Evolutionary conservation across 345 rosid genomes (phyloP).

Genomic region (Tarenaya hassleriana): DNA sequence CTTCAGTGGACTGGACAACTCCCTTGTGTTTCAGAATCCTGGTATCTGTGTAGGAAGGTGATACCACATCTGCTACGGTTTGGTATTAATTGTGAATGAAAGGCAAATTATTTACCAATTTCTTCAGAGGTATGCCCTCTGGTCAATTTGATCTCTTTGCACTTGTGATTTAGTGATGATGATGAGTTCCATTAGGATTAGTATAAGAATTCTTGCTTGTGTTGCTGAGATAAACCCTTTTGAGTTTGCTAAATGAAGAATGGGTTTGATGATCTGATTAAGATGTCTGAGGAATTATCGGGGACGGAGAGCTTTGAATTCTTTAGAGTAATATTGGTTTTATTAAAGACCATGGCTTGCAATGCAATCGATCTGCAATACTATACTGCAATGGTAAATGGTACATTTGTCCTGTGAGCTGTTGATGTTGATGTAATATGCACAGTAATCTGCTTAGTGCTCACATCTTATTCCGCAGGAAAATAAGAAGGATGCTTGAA

Average conservation of each 20-base stretch:
- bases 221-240: not conserved
- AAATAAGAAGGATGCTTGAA: conserved; percentile 7
- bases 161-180: not conserved
- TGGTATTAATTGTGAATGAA: too few relatives aligned
- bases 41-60: not conserved
- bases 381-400: too few relatives aligned
- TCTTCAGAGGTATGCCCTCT: too few relatives aligned
- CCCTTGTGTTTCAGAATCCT: not conserved
- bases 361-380: too few relatives aligned
- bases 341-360: not conserved
- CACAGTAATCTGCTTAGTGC: conserved; percentile 4
- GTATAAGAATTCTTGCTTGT: not conserved
- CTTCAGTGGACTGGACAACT: not conserved
- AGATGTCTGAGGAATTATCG: not conserved
- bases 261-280: not conserved
- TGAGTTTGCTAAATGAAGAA: not conserved
- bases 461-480: conserved; percentile 7
- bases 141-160: not conserved
- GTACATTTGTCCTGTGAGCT: not conserved
- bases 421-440: conserved; percentile 7
- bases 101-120: too few relatives aligned
- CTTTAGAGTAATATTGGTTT: conserved; percentile 1
- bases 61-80: too few relatives aligned
- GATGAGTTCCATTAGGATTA: not conserved
- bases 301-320: too few relatives aligned